These are phyloP conservation scores for Coniochaeta hoffmannii DNA, from an alignment of 2,329 filamentous ascomycete species.

Conservation along the genomic window DNA sequence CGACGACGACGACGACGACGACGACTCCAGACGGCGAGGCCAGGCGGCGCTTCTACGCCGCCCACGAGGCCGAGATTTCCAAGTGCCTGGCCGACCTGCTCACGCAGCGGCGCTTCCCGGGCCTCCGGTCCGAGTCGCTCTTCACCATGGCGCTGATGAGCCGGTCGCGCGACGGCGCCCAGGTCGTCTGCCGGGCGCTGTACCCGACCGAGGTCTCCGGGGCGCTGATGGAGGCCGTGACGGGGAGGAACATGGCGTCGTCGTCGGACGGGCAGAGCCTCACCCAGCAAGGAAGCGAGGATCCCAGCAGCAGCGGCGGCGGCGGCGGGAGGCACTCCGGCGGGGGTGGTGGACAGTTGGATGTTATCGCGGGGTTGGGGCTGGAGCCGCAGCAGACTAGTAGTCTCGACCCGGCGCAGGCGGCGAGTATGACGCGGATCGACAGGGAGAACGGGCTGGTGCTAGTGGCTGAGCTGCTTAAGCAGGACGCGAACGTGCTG, in stretches of 20 bases:
- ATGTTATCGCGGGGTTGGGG: constrained; percentile 21
- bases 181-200: constrained; percentile 35
- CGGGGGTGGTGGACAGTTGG: background rate
- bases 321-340: background rate
- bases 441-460: constrained; percentile 57
- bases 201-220: constrained; percentile 32
- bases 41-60: constrained; percentile 34
- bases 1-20: background rate
- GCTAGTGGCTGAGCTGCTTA: constrained; percentile 47
- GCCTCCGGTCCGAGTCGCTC: constrained; percentile 52
- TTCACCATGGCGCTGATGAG: constrained; percentile 56
- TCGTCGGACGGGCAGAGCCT: constrained; percentile 13
- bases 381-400: constrained; percentile 35
- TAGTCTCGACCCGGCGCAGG: constrained; percentile 30
- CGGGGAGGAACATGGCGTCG: constrained; percentile 31
- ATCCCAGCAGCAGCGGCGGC: background rate
- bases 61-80: constrained; percentile 30
- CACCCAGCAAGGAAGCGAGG: background rate
- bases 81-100: constrained; percentile 43
- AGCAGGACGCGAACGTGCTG: constrained; percentile 32
- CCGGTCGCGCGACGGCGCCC: constrained; percentile 40
- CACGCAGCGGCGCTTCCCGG: constrained; percentile 50
- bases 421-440: constrained; percentile 38
- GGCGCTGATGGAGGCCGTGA: constrained; percentile 40
- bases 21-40: constrained; percentile 12